Base-by-base conservation (phyloP, 2,329 filamentous ascomycete genomes). In the Cladosporium sp. region DNA sequence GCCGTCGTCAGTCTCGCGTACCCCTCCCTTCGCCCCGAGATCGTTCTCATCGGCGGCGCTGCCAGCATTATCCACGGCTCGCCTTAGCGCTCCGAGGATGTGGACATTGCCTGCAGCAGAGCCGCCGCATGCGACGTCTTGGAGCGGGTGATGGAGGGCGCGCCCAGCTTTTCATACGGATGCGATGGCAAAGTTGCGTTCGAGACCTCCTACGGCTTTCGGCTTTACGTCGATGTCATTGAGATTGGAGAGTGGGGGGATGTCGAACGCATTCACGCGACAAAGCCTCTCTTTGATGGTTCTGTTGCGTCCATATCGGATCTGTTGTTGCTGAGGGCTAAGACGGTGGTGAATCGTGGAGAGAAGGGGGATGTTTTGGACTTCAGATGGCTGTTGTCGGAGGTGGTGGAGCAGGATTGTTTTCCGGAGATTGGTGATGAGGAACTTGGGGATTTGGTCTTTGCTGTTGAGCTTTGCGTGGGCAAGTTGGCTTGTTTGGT, bases 391-490 rank as follows among this genome's bases (percentile, higher is more conserved):
- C 39, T 55, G 47, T 46, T 55, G 48, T 33, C 30, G 30, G 11
- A 13, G 12, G 30, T 33, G 42, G 36, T 16, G 32, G 30, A 40
- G 49, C 27, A 25, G 33, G 42, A 19, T 19, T 29, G 35, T 18
- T 38, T 52, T 22, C 49, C 49, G 22, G 22, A 7, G 22, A 33
- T 52, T n/a, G 38, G 29, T 36, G 42, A 39, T 13, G 35, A 40
- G 42, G 42, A 52, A 25, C 36, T 52, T 40, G 42, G 20, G 35
- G 36, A 50, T 18, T 52, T 64, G 57, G 51, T 77, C 51, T 57
- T 57, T 38, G 64, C 67, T 43, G 74, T 75, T 1, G 63, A 70
- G 49, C 9, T 35, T 11, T 46, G 43, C 33, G 25, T 52, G 33
- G 49, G 33, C 7, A 16, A 11, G 25, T 7, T 41, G 42, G 49